Conservation (phyloP, 306 rosid genomes). For the Fagus crenata region DNA sequence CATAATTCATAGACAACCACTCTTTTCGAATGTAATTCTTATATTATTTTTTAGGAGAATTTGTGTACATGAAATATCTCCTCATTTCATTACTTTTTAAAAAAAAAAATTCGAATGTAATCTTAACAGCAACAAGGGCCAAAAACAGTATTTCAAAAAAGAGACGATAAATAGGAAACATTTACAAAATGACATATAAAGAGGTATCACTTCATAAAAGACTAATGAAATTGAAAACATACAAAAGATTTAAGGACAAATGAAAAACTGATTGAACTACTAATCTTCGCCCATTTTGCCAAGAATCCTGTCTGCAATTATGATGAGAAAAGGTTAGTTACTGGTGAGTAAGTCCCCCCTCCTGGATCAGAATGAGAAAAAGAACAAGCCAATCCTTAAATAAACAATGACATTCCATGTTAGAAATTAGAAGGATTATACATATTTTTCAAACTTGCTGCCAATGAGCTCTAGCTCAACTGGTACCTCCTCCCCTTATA, state of each 20-base stretch:
- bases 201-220: not conserved
- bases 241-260: not conserved
- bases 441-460: too few relatives aligned
- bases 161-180: not conserved
- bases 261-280: not conserved
- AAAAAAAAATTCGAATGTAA: not conserved
- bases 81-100: not conserved
- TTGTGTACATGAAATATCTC: too few relatives aligned
- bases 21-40: too few relatives aligned
- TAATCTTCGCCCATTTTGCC: constrained; percentile 89
- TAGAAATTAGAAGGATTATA: too few relatives aligned
- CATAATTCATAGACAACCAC: too few relatives aligned
- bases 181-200: not conserved
- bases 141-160: not conserved
- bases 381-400: not conserved
- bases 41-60: too few relatives aligned
- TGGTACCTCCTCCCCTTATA: too few relatives aligned
- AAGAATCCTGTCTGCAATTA: constrained; percentile 67
- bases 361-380: not conserved
- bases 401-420: not conserved
- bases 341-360: constrained; percentile 16
- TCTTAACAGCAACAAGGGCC: not conserved
- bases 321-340: constrained; percentile 7
- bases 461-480: too few relatives aligned
- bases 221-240: not conserved